Evolutionary conservation across 257 asterid genomes (phyloP).

Genomic region (Solanum rostratum): DNA sequence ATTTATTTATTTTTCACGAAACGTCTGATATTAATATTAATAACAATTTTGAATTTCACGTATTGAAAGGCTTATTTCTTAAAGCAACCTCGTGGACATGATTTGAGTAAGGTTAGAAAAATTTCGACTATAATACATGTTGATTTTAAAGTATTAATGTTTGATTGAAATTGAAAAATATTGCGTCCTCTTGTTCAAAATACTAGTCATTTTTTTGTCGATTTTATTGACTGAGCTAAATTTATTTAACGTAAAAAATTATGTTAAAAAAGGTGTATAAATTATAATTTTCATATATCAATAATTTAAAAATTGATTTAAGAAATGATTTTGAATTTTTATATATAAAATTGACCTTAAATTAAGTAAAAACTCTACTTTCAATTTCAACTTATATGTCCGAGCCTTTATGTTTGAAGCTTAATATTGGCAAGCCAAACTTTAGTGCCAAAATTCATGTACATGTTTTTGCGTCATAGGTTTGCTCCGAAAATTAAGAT

Average conservation of each 20-base stretch:
- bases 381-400: too few relatives aligned
- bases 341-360: not conserved
- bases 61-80: not conserved
- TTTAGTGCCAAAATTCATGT: not conserved
- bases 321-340: not conserved
- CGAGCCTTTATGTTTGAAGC: too few relatives aligned
- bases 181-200: not conserved
- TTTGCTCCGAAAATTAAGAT: not conserved
- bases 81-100: too few relatives aligned
- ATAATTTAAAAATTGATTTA: too few relatives aligned
- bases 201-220: not conserved
- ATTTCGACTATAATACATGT: not conserved
- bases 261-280: not conserved
- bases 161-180: not conserved
- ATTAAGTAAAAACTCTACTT: not conserved
- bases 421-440: not conserved
- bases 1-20: too few relatives aligned
- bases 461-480: not conserved
- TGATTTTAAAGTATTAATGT: not conserved
- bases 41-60: too few relatives aligned
- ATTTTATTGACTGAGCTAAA: not conserved
- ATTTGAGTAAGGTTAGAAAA: not conserved
- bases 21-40: too few relatives aligned
- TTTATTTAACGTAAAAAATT: not conserved
- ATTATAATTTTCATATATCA: not conserved